These are phyloP conservation scores for Iberis pinnata DNA, from an alignment of 345 rosid species.

Conservation along the genomic window DNA sequence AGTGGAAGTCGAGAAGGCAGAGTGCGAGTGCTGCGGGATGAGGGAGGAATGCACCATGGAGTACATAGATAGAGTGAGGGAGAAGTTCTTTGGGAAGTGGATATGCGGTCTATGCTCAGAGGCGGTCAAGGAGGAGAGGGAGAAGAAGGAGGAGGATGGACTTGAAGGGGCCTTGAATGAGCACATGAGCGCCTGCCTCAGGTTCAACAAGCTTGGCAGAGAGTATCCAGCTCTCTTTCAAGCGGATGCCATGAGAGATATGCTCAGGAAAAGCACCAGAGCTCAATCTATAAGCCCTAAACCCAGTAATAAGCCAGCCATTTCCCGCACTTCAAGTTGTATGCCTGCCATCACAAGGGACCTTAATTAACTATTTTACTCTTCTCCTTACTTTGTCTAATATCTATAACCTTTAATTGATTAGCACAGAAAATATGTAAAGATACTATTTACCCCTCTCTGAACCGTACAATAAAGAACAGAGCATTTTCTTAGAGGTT, in stretches of 20 bases:
- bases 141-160: constrained; percentile 40
- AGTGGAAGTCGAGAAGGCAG: constrained; percentile 68
- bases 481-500: no score
- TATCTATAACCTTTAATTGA: background rate
- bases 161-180: constrained; percentile 56
- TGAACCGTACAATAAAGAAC: no score
- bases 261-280: constrained; percentile 57
- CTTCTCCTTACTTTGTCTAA: constrained; percentile 1
- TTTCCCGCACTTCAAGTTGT: constrained; percentile 78
- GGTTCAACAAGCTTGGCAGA: constrained; percentile 75
- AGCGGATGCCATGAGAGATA: constrained; percentile 84
- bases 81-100: constrained; percentile 68
- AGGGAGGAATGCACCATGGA: constrained; percentile 76
- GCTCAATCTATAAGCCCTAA: constrained; percentile 41
- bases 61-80: constrained; percentile 64
- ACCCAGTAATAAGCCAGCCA: constrained; percentile 38
- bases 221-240: constrained; percentile 71
- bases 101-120: constrained; percentile 81
- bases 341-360: constrained; percentile 72
- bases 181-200: constrained; percentile 70
- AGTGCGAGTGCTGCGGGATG: constrained; percentile 93
- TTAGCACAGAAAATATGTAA: no score
- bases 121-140: constrained; percentile 86
- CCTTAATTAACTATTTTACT: constrained; percentile 26
- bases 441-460: no score